Base-by-base conservation (phyloP, 2,329 filamentous ascomycete species). In the Monilinia polystroma region DNA sequence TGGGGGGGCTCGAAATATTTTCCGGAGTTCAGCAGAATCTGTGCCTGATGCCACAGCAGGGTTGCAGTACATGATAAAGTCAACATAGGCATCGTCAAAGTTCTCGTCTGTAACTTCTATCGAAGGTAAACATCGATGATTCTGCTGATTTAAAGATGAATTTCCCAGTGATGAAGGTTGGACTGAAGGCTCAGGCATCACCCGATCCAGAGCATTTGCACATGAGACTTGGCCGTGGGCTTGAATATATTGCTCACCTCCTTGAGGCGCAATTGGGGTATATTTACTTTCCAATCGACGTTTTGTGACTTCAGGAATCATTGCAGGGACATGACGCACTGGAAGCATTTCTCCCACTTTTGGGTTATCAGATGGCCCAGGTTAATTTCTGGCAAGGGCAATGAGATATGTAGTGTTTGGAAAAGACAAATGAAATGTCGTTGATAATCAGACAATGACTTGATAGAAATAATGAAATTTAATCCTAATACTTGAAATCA, bases 31-130 rank as follows among this genome's bases (percentile, higher is more conserved):
- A 3, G 82, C 78, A 0, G 91, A 90, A 78, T 96, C 90, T 54
- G 85, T 85, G 20, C 87, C 84, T n/a, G 83, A 76, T 3, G 90
- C 83, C 60, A 97, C 88, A 54, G 86, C 88, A 6, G 93, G 93
- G 77, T 97, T 97, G 82, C 93, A 97, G 78, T 93, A 92, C 67
- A 97, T 83, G 73, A 97, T 90, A 77, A 97, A 97, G 71, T 82
- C 79, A 68, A 93, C 88, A 76, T 93, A 97, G 62, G 91, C 89
- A 76, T 94, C 87, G 74, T 93, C 91, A 70, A 97, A 88, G 16
- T 84, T 90, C 2, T 85, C 84, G 72, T 87, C 84, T 3, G 85
- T 88, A 41, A 96, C 87, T 68, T 87, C 81, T 70, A 84, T 86
- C 66, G 87, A 81, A 10, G 93, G 93, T 58, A 94, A 78, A 58